Base-by-base conservation (phyloP, 148 eudicot genomes). In the Rhododendron simsii region DNA sequence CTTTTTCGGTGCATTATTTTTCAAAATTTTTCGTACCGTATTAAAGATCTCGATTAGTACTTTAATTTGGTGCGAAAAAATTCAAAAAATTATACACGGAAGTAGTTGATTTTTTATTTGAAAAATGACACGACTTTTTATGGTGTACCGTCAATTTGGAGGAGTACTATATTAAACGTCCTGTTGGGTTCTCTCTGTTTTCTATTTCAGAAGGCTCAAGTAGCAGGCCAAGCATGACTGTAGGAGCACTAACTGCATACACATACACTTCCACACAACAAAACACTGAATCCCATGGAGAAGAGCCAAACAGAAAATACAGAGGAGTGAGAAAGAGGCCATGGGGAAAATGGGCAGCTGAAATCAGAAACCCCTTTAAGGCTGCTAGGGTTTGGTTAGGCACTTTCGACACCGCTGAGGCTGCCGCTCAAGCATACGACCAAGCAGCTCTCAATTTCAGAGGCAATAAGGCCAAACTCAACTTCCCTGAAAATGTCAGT, bases 271-370 rank as follows among this genome's bases (percentile, higher is more conserved):
- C 76, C 39, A 71, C 37, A 14, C 39, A 30, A 13, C 41, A 71
- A 14, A 71, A 71, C 76, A 30, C 2, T 30, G 9, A 71, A 35
- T 71, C 80, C 45, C 75, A 37, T 55, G 63, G 33, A 51, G 90
- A 4, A 28, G 83, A 45, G 28, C 78, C 84, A 35, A 89, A 85
- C 44, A 89, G 98, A 53, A 93, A 90, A 88, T 95, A 95, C 87
- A 91, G 98, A 74, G 98, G 98, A 79, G 98, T 95, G 35, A 90
- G 98, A 61, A 94, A 88, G 85, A 88, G 98, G 88, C 98, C 98
- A 28, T 95, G 98, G 96, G 96, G 98, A 10, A 95, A 95, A 78
- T 95, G 96, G 98, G 98, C 98, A 28, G 98, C 98, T 21, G 98
- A 95, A 80, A 95, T 95, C 3, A 74, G 98, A 41, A 94, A 95